These are phyloP conservation scores for Rachicladosporium sp. DNA, from an alignment of 2,329 filamentous ascomycete species.

Conservation along the genomic window DNA sequence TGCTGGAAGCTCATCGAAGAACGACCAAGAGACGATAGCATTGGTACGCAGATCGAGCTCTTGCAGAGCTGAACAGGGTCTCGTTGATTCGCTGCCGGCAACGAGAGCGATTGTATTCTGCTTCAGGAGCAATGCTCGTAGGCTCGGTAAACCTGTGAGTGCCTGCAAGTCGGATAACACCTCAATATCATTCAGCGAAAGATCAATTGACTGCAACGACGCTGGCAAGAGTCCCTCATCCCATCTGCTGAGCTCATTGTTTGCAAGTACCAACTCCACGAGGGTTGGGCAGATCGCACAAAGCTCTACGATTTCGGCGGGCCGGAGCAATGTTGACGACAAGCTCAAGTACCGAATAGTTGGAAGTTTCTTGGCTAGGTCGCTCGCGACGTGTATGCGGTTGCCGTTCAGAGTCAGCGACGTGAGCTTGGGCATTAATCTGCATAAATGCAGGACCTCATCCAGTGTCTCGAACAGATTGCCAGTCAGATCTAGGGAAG, in stretches of 20 bases:
- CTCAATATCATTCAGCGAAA: slow-evolving; percentile 61
- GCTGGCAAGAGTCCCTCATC: slow-evolving; percentile 29
- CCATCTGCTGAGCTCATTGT: slow-evolving; percentile 26
- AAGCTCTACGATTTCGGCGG: slow-evolving; percentile 26
- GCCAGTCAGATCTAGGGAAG: slow-evolving; percentile 71
- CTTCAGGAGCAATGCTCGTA: slow-evolving; percentile 51
- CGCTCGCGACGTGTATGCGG: slow-evolving; percentile 37
- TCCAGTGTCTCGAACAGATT: slow-evolving; percentile 62
- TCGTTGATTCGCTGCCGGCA: slow-evolving; percentile 5
- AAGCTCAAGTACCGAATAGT: slow-evolving; percentile 28
- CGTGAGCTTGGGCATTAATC: slow-evolving; percentile 52
- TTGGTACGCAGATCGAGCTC: slow-evolving; percentile 37
- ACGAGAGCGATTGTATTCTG: slow-evolving; percentile 54
- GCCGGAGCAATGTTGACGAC: slow-evolving; percentile 34
- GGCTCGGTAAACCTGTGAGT: slow-evolving; percentile 46
- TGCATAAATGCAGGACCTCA: slow-evolving; percentile 59
- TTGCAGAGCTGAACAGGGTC: slow-evolving; percentile 22
- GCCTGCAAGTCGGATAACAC: slow-evolving; percentile 45
- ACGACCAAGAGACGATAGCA: slow-evolving; percentile 48
- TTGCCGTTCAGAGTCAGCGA: slow-evolving; percentile 43
- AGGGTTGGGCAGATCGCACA: slow-evolving; percentile 45
- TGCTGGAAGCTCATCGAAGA: slow-evolving; percentile 55
- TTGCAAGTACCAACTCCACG: slow-evolving; percentile 34
- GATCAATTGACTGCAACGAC: slow-evolving; percentile 49
- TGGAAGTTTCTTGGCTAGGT: background rate